phyloP scores from a whole-genome alignment of 2,329 filamentous ascomycete genomes.

The Ilyonectria robusta region DNA sequence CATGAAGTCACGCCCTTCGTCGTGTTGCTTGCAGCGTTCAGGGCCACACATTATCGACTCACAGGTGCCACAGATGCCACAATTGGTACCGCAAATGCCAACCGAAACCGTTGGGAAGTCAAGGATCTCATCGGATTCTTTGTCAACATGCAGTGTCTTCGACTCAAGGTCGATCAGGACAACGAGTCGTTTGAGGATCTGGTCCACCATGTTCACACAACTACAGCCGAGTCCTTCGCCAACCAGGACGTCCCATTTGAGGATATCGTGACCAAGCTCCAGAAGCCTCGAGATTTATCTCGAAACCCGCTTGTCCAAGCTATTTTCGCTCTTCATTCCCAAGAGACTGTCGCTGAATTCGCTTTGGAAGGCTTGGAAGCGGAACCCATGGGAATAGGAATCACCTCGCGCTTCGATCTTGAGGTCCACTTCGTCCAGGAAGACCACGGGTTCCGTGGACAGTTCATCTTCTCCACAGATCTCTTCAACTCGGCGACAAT shows the following conservation, averaged over 20 bases:
- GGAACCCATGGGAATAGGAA: constrained; percentile 19
- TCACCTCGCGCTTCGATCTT: constrained; percentile 40
- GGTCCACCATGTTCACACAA: constrained; percentile 35
- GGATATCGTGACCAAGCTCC: constrained; percentile 30
- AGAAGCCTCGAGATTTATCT: constrained; percentile 27
- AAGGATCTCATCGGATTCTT: constrained; percentile 45
- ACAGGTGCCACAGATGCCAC: constrained; percentile 40
- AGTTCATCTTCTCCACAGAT: constrained; percentile 39
- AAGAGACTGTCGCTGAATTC: constrained; percentile 37
- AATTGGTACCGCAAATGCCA: constrained; percentile 40
- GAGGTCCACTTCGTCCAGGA: constrained; percentile 46
- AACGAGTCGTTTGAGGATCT: constrained; percentile 29
- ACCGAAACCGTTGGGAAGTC: constrained; percentile 34
- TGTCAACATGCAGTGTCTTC: constrained; percentile 44
- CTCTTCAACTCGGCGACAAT: constrained; percentile 41
- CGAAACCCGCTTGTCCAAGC: constrained; percentile 36
- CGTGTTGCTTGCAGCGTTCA: constrained; percentile 40
- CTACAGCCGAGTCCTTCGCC: constrained; percentile 29
- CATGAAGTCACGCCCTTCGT: constrained; percentile 9
- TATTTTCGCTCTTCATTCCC: constrained; percentile 38
- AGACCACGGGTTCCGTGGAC: constrained; percentile 19
- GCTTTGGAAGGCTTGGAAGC: constrained; percentile 35
- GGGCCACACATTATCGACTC: constrained; percentile 44
- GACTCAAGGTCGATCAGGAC: constrained; percentile 29
- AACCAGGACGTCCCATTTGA: constrained; percentile 46